phyloP scores from a whole-genome alignment of 768 basidiomycete species.

The Rhizopogon sp. region DNA sequence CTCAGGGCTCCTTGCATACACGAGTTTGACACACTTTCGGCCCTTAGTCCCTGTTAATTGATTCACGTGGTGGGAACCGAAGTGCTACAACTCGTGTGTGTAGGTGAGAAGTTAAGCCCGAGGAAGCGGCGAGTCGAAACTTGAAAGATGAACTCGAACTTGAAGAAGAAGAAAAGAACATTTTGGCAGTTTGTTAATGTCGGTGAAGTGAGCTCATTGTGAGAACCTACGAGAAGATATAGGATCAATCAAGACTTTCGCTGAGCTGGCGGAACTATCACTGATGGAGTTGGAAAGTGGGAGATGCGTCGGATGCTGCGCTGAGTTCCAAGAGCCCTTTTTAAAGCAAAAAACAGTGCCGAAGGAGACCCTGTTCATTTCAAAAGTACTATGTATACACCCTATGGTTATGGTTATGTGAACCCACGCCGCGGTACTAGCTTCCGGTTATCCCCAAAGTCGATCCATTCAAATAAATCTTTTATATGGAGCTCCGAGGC shows the following conservation, averaged over 20 bases:
- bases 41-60: constrained; percentile 20
- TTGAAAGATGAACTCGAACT: not conserved
- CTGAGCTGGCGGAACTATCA: constrained; percentile 32
- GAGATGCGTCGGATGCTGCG: constrained; percentile 14
- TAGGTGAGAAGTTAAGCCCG: constrained; percentile 10
- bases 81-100: constrained; percentile 12
- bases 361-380: too few relatives aligned
- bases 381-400: too few relatives aligned
- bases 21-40: constrained; percentile 32
- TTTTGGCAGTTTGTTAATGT: constrained; percentile 20
- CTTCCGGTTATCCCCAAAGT: too few relatives aligned
- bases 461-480: too few relatives aligned
- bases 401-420: too few relatives aligned
- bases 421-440: too few relatives aligned
- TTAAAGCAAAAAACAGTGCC: not conserved
- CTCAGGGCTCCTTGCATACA: constrained; percentile 28
- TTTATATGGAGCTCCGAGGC: too few relatives aligned
- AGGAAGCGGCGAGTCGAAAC: constrained; percentile 7
- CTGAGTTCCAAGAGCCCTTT: constrained; percentile 20
- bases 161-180: constrained; percentile 10
- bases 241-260: constrained; percentile 22
- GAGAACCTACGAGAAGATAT: constrained; percentile 20
- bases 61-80: constrained; percentile 34
- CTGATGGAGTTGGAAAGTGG: constrained; percentile 17
- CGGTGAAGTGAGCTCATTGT: not conserved